Base-by-base conservation (phyloP, 139 green algal species). In the Diplosphaera chodatii region DNA sequence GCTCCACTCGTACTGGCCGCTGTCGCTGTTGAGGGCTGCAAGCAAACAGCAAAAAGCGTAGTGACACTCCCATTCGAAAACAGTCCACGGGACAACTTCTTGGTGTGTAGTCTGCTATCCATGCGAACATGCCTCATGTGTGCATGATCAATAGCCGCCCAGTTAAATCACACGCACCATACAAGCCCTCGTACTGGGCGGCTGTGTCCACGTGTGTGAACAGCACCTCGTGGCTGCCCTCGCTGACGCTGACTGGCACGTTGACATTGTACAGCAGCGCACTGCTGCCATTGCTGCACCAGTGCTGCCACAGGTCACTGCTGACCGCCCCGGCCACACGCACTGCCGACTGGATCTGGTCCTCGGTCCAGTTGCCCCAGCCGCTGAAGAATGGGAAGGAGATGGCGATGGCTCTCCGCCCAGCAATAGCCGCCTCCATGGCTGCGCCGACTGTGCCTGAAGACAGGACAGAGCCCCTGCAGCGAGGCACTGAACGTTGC, bases 231-330 rank as follows among this genome's bases (percentile, higher is more conserved):
- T 55, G 64, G 63, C 67, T 48, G 13, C 28, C 33, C 8, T 30
- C 59, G n/a, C 64, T 75, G 56, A 64, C 67, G 27, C 75, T 71
- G 27, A 84, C 55, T 18, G 78, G 78, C 30, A 84, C 74, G 48
- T 84, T 84, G 30, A 81, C 74, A 63, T 84, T 84, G 78, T 74
- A 84, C 1, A 84, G 28, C 32, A 74, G 63, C 4, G 65, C 62
- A 0, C 65, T 62, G 32, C 27, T n/a, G n/a, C n/a, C n/a, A n/a
- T n/a, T n/a, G n/a, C n/a, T 40, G 25, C 63, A 10, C 75, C 75
- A 76, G 6, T 80, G 28, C 13, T 55, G 30, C 71, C 76, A 83
- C 66, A 76, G 56, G 10, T 74, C 23, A 1, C 13, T 20, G 10
- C 32, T 55, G 22, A 72, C 70, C 21, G 67, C 15, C 1, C 55